phyloP scores from a whole-genome alignment of 768 basidiomycete species.

The Collybia nuda region DNA sequence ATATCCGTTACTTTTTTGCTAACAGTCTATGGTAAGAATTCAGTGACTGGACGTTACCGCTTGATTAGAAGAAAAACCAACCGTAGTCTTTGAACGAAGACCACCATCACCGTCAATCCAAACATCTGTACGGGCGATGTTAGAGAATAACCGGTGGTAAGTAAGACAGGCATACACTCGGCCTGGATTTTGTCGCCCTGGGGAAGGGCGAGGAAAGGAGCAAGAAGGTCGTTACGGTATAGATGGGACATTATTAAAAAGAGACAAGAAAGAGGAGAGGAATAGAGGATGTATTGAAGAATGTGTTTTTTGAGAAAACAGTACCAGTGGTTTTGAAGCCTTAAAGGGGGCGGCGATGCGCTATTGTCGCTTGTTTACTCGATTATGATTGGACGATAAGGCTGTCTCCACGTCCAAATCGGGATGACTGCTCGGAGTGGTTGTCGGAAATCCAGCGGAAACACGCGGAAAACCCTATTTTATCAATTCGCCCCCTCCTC shows the following conservation, averaged over 20 bases:
- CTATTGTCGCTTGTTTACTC: slow-evolving; percentile 22
- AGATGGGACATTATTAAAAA: slow-evolving; percentile 25
- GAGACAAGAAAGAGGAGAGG: slow-evolving; percentile 7
- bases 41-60: slow-evolving; percentile 4
- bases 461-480: slow-evolving; percentile 16
- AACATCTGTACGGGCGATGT: slow-evolving; percentile 61
- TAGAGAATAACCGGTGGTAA: slow-evolving; percentile 10
- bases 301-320: slow-evolving; percentile 19
- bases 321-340: slow-evolving; percentile 15
- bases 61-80: slow-evolving; percentile 34
- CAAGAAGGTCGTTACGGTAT: slow-evolving; percentile 84
- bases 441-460: slow-evolving; percentile 10
- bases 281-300: background rate
- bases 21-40: slow-evolving; percentile 62
- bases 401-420: slow-evolving; percentile 8
- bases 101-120: slow-evolving; percentile 97
- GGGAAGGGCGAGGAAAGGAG: slow-evolving; percentile 83
- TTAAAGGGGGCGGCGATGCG: slow-evolving; percentile 18
- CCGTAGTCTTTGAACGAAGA: slow-evolving; percentile 95
- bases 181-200: slow-evolving; percentile 95
- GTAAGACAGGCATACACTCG: slow-evolving; percentile 61
- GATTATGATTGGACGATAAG: slow-evolving; percentile 48
- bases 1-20: slow-evolving; percentile 85
- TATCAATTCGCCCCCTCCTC: slow-evolving; percentile 8
- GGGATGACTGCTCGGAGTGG: background rate